Percentiles rank a stretch among this genome's conserved stretches.
These are phyloP conservation scores for Dissophora globulifera DNA, from an alignment of 192 early-diverging fungal species.

Conservation along the genomic window DNA sequence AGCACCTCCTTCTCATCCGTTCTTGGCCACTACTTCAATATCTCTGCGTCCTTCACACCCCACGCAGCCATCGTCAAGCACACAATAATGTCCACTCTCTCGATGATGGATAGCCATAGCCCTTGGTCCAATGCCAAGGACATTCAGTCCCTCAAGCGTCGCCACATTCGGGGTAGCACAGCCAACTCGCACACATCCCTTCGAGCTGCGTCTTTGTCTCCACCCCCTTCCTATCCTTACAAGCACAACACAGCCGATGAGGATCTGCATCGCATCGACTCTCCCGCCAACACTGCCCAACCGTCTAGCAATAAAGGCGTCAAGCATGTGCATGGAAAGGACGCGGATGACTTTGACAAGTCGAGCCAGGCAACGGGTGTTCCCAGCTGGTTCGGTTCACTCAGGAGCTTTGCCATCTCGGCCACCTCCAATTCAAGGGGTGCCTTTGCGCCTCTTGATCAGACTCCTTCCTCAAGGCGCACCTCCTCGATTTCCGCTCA, in stretches of 20 bases:
- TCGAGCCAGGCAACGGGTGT: neutral
- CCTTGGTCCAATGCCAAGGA: constrained; percentile 24
- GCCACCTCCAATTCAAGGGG: constrained; percentile 32
- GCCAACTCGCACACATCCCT: constrained; percentile 6
- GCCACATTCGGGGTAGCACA: constrained; percentile 30
- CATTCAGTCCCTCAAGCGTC: constrained; percentile 31
- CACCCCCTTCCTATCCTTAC: neutral
- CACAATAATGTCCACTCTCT: constrained; percentile 3
- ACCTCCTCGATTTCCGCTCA: constrained; percentile 6
- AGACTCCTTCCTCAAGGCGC: constrained; percentile 11
- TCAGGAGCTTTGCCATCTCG: constrained; percentile 39
- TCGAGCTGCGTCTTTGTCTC: constrained; percentile 10
- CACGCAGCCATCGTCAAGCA: constrained; percentile 1
- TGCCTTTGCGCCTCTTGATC: constrained; percentile 21
- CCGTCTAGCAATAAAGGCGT: neutral
- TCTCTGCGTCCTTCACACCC: neutral
- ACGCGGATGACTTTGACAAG: neutral
- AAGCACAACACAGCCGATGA: neutral
- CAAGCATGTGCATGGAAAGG: neutral
- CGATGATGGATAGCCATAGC: neutral
- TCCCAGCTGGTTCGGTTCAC: constrained; percentile 45
- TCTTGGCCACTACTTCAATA: neutral
- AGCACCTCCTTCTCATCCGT: neutral
- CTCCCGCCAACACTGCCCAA: neutral
- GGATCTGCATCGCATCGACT: neutral